Evolutionary conservation across 352 stramenopile species (phyloP).

Genomic region (Phytophthora palmivora): DNA sequence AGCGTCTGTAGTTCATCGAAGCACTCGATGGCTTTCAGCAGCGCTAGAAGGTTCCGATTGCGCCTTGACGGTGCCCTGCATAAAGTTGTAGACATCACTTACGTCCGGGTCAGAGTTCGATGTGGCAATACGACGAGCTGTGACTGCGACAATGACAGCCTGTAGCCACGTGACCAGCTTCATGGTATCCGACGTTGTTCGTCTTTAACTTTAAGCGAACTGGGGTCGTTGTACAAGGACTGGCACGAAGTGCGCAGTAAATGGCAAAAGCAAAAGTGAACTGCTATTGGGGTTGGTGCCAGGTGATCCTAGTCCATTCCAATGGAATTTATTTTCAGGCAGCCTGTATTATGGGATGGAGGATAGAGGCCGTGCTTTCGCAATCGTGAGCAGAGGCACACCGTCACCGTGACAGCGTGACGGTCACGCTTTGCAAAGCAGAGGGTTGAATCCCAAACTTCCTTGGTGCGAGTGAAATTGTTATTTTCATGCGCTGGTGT

Average conservation of each 20-base stretch:
- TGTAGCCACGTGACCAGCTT: conserved; percentile 19
- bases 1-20: no score
- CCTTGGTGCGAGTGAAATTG: no score
- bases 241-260: conserved; percentile 23
- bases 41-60: conserved; percentile 22
- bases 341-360: no score
- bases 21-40: no score
- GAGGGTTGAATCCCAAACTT: neutral
- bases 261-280: conserved; percentile 10
- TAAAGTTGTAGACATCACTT: no score
- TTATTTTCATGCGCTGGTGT: no score
- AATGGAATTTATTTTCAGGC: no score
- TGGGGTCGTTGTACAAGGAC: neutral
- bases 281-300: neutral
- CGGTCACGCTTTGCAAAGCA: conserved; percentile 5
- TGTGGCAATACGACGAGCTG: neutral
- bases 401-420: no score
- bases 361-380: neutral
- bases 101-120: conserved; percentile 16
- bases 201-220: neutral
- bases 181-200: conserved; percentile 15
- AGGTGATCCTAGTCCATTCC: neutral
- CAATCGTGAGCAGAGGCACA: neutral
- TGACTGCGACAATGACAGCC: neutral
- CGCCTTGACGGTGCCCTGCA: no score